Evolutionary conservation across 2,329 filamentous ascomycete genomes (phyloP).

Genomic region (Penicillium polonicum): DNA sequence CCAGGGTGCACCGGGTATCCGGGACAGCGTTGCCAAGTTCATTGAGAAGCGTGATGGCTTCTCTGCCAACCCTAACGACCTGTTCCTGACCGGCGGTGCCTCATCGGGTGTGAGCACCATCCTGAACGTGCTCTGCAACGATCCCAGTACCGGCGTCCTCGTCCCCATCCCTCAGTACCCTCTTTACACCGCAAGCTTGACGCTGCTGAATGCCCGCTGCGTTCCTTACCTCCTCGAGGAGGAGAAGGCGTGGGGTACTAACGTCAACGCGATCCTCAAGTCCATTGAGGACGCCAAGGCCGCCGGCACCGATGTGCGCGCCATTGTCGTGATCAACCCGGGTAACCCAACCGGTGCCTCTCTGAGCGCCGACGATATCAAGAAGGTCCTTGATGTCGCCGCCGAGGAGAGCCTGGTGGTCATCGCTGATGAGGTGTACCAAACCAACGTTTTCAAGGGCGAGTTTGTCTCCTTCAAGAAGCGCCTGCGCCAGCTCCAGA

Average conservation of each 20-base stretch:
- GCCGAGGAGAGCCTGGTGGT: constrained; percentile 81
- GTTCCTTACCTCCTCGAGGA: constrained; percentile 96
- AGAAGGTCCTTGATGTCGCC: constrained; percentile 81
- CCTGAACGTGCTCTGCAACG: constrained; percentile 81
- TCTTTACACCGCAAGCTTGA: constrained; percentile 89
- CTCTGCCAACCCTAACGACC: constrained; percentile 72
- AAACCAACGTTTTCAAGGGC: constrained; percentile 95
- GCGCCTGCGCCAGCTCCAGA: constrained; percentile 75
- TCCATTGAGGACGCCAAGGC: constrained; percentile 72
- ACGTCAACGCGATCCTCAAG: constrained; percentile 71
- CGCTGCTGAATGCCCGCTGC: constrained; percentile 77
- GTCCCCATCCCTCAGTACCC: constrained; percentile 98
- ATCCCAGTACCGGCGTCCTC: constrained; percentile 75
- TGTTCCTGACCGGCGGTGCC: constrained; percentile 89
- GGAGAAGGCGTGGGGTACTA: constrained; percentile 80
- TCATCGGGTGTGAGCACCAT: constrained; percentile 94
- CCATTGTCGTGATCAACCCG: constrained; percentile 96
- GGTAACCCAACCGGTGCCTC: constrained; percentile 95
- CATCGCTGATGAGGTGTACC: constrained; percentile 96
- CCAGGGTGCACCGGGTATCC: constrained; percentile 80
- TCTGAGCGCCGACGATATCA: constrained; percentile 74
- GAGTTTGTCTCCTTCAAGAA: constrained; percentile 96
- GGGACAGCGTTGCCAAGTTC: constrained; percentile 86
- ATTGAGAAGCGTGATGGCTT: constrained; percentile 91
- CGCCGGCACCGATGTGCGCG: constrained; percentile 81